phyloP scores from a whole-genome alignment of 345 rosid species.

The Erysimum cheiranthoides region DNA sequence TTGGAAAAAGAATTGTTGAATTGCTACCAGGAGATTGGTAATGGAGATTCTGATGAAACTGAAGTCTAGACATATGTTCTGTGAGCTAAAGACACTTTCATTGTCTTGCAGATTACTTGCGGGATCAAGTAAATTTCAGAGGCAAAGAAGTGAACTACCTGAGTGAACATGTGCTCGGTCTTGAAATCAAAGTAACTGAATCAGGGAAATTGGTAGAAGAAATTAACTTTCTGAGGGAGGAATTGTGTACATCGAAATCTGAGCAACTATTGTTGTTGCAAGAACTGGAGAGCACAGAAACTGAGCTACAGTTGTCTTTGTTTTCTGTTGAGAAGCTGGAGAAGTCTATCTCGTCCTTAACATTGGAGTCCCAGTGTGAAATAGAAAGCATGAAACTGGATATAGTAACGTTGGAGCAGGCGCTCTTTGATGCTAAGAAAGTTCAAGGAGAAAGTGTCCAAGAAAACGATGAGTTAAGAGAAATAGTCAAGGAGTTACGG shows the following conservation, averaged over 20 bases:
- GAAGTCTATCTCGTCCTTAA: constrained; percentile 58
- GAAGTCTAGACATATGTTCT: neutral
- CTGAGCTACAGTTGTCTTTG: constrained; percentile 56
- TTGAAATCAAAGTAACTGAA: constrained; percentile 62
- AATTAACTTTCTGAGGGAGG: constrained; percentile 51
- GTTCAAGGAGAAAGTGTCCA: constrained; percentile 50
- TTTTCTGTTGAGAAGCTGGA: constrained; percentile 66
- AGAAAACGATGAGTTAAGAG: constrained; percentile 32
- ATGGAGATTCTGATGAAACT: constrained; percentile 22
- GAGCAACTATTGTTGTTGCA: constrained; percentile 52
- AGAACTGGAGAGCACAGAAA: constrained; percentile 62
- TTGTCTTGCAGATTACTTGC: constrained; percentile 62
- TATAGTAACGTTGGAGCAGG: constrained; percentile 59
- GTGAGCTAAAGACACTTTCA: neutral
- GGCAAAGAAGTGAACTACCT: constrained; percentile 53
- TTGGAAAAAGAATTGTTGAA: constrained; percentile 70
- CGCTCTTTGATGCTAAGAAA: constrained; percentile 57
- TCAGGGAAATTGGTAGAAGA: constrained; percentile 50
- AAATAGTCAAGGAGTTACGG: constrained; percentile 55
- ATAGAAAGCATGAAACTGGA: constrained; percentile 84
- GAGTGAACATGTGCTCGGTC: constrained; percentile 55
- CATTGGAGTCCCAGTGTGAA: constrained; percentile 74
- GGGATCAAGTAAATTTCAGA: constrained; percentile 67
- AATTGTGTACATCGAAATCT: constrained; percentile 56
- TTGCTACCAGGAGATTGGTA: constrained; percentile 80